phyloP scores from a whole-genome alignment of 1,139 yeast genomes.

The Magnusiomyces suaveolens region DNA sequence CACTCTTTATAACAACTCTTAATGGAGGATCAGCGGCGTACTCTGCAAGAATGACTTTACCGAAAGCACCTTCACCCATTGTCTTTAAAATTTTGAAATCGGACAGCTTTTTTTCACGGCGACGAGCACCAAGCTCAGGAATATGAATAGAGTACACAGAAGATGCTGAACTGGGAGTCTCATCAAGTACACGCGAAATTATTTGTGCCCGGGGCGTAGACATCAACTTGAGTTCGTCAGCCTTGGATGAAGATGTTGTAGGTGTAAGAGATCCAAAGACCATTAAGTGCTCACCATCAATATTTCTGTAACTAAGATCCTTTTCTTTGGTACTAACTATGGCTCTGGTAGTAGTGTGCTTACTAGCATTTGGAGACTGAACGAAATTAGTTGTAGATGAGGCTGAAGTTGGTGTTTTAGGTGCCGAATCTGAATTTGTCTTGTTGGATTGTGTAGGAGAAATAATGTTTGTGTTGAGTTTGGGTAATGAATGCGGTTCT shows the following conservation, averaged over 20 bases:
- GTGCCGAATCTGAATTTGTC: not conserved
- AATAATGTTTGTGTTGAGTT: not conserved
- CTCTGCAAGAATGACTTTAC: conserved; percentile 75
- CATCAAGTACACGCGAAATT: conserved; percentile 4
- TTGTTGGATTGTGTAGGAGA: not conserved
- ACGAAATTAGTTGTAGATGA: no score
- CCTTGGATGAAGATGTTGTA: not conserved
- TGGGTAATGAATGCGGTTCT: not conserved
- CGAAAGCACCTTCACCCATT: conserved; percentile 96
- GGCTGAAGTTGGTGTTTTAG: not conserved
- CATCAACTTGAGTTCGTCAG: not conserved
- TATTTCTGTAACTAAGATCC: no score
- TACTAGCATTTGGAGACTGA: no score
- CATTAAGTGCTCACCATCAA: not conserved
- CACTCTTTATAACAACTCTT: conserved; percentile 73
- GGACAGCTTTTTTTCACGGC: conserved; percentile 47
- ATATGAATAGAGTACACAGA: conserved; percentile 16
- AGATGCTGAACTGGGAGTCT: conserved; percentile 13
- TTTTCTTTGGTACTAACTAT: no score
- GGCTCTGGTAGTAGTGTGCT: no score
- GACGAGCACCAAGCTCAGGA: conserved; percentile 29
- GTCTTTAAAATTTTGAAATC: conserved; percentile 65
- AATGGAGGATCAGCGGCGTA: conserved; percentile 54
- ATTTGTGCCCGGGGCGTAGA: conserved; percentile 11
- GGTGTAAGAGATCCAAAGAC: not conserved